Evolutionary conservation across 108 stramenopile species (phyloP).

Genomic region (Epithemia pelagica): DNA sequence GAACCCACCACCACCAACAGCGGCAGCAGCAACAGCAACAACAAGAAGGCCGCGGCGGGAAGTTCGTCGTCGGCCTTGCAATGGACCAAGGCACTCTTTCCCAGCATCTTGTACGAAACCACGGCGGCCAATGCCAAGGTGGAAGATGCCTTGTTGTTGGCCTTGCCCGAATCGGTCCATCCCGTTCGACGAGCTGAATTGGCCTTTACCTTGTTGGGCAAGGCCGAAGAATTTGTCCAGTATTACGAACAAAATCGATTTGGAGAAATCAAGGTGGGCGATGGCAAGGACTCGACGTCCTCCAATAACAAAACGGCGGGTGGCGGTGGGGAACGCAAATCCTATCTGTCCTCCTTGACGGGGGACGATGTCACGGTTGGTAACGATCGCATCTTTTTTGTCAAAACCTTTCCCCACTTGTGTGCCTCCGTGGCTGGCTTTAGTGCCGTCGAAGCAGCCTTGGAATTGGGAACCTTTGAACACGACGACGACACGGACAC

Average conservation of each 20-base stretch:
- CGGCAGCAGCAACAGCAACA: slow-evolving; percentile 7
- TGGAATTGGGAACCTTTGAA: slow-evolving; percentile 75
- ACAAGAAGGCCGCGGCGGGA: neutral
- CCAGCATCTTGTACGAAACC: slow-evolving; percentile 19
- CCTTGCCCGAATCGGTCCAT: slow-evolving; percentile 80
- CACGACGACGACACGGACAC: slow-evolving; percentile 62
- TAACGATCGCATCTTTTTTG: slow-evolving; percentile 83
- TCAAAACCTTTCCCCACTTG: slow-evolving; percentile 77
- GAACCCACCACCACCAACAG: slow-evolving; percentile 18
- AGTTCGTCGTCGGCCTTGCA: neutral
- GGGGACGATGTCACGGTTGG: slow-evolving; percentile 87
- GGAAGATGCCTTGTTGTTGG: slow-evolving; percentile 66
- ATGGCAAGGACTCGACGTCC: neutral
- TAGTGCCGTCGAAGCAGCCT: slow-evolving; percentile 83
- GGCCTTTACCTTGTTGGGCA: slow-evolving; percentile 73
- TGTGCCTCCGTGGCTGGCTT: slow-evolving; percentile 85
- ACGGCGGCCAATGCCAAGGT: slow-evolving; percentile 33
- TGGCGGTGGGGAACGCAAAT: slow-evolving; percentile 42
- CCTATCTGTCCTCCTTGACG: slow-evolving; percentile 72
- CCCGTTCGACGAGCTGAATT: slow-evolving; percentile 84
- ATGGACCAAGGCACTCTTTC: slow-evolving; percentile 73
- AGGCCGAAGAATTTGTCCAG: slow-evolving; percentile 75
- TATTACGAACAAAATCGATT: slow-evolving; percentile 89
- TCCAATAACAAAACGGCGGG: neutral
- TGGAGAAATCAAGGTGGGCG: slow-evolving; percentile 72